Conservation (phyloP, 2,329 filamentous ascomycete genomes). For the Periglandula ipomoeae region DNA sequence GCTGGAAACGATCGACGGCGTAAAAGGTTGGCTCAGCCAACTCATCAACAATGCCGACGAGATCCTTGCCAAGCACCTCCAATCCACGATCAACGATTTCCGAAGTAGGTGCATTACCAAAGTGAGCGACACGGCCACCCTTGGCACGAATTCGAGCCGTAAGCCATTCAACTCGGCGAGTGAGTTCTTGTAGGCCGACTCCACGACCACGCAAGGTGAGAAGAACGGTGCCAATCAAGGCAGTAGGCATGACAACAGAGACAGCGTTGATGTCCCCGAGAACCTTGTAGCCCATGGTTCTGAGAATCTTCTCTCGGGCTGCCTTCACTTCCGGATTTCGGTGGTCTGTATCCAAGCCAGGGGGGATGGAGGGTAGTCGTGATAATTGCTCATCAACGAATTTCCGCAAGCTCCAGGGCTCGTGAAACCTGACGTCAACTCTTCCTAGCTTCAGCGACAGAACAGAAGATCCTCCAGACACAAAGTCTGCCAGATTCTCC, state of each 20-base stretch:
- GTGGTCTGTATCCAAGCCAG: constrained; percentile 35
- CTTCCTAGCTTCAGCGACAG: constrained; percentile 81
- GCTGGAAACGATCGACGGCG: constrained; percentile 90
- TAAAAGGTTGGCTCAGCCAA: constrained; percentile 88
- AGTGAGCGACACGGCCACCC: constrained; percentile 88
- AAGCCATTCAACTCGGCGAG: constrained; percentile 85
- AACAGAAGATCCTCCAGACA: constrained; percentile 77
- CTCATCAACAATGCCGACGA: constrained; percentile 72
- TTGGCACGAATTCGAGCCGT: constrained; percentile 72
- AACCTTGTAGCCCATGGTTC: constrained; percentile 85
- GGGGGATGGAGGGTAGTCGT: constrained; percentile 34
- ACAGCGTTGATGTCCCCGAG: constrained; percentile 91
- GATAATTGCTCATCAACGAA: constrained; percentile 73
- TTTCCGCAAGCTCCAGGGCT: constrained; percentile 81
- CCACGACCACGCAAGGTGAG: constrained; percentile 85
- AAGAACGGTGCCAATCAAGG: constrained; percentile 86
- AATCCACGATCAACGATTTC: constrained; percentile 82
- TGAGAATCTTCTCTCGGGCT: constrained; percentile 62
- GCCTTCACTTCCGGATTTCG: constrained; percentile 39
- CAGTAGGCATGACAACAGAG: constrained; percentile 96
- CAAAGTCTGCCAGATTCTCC: constrained; percentile 82
- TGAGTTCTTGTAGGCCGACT: constrained; percentile 77
- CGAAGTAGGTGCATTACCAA: constrained; percentile 68
- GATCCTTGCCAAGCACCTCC: constrained; percentile 80
- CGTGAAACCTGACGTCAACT: constrained; percentile 91